A percentile compares a stretch with the other conserved stretches of the same genome.
phyloP scores from a whole-genome alignment of 164 flowering plant genomes.

The Chimonanthus salicifolius region DNA sequence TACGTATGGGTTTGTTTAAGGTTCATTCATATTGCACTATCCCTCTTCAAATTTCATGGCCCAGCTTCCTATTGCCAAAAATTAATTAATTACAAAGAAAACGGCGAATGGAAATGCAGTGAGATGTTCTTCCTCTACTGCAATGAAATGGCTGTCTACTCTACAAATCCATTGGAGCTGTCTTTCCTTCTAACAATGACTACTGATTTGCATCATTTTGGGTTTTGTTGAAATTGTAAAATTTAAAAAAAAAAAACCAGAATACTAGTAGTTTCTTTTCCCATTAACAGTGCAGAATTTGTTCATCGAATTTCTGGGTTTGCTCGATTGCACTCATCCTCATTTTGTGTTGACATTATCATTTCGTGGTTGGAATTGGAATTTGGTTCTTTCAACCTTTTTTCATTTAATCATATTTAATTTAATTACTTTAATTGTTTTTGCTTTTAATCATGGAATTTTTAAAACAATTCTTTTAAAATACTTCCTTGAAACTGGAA shows the following conservation, averaged over 20 bases:
- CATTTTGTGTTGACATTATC: neutral
- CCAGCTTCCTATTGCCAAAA: no score
- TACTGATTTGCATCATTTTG: no score
- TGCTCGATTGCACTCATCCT: neutral
- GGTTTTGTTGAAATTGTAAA: neutral
- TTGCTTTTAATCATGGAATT: neutral
- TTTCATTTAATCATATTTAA: neutral
- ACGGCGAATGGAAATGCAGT: no score
- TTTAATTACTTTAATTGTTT: neutral
- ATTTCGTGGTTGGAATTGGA: conserved; percentile 1
- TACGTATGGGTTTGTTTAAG: conserved; percentile 4
- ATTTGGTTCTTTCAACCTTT: neutral
- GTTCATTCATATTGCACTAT: no score
- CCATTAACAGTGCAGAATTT: neutral
- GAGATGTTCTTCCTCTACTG: no score
- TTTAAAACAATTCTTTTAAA: neutral
- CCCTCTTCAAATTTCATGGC: no score
- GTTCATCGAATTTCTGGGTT: no score
- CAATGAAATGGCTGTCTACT: no score
- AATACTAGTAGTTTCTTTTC: neutral
- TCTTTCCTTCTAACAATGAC: no score
- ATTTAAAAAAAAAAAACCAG: neutral
- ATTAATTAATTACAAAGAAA: no score
- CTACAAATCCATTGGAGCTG: no score
- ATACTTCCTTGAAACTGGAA: neutral